Conservation (phyloP, 2,329 filamentous ascomycete genomes). For the Aspergillus intermedius region DNA sequence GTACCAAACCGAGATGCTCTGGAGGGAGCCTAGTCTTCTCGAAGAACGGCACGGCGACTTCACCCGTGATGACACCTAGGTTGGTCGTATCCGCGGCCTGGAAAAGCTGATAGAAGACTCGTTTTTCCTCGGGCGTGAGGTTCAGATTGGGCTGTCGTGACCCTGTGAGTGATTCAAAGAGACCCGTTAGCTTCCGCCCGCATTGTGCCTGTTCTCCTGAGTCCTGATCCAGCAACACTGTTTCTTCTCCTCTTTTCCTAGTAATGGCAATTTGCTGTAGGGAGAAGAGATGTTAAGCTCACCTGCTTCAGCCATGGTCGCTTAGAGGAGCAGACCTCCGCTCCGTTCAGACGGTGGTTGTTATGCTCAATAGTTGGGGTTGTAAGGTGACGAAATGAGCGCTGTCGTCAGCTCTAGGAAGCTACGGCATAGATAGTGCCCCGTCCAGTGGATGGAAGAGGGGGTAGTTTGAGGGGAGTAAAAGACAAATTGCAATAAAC, state of each 20-base stretch:
- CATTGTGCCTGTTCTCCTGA: constrained; percentile 1
- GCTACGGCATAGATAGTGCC: background rate
- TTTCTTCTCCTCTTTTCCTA: constrained; percentile 11
- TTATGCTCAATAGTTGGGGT: background rate
- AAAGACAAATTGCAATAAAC: too few relatives aligned
- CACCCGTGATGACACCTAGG: constrained; percentile 89
- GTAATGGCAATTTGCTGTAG: background rate
- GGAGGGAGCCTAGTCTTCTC: constrained; percentile 89
- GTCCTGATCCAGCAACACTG: constrained; percentile 7
- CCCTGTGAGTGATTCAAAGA: constrained; percentile 10
- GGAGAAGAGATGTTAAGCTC: constrained; percentile 9
- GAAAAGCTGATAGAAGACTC: constrained; percentile 88
- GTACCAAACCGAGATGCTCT: constrained; percentile 76
- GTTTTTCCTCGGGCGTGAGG: constrained; percentile 85
- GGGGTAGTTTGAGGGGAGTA: background rate
- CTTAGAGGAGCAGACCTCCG: constrained; percentile 24
- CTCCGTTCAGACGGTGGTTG: constrained; percentile 11
- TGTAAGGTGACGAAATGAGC: background rate
- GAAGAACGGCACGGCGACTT: constrained; percentile 95
- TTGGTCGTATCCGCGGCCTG: constrained; percentile 85
- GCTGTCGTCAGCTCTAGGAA: background rate
- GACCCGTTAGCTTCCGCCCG: constrained; percentile 19
- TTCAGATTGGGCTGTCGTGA: constrained; percentile 63
- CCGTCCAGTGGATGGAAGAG: background rate
- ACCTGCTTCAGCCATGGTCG: constrained; percentile 30